Evolutionary conservation across 768 basidiomycete species (phyloP).

Genomic region (Trametes cubensis): DNA sequence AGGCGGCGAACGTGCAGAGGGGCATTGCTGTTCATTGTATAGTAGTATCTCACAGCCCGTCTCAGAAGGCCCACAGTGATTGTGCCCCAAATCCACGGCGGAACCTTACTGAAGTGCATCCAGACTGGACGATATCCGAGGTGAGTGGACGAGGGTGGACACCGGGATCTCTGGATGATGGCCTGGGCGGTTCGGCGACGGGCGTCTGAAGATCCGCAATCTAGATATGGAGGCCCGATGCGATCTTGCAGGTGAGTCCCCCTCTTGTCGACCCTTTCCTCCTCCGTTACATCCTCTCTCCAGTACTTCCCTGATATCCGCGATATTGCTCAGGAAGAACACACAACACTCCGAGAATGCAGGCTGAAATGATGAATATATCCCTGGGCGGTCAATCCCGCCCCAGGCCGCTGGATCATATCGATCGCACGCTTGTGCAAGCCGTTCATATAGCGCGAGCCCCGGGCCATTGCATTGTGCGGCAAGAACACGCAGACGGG

Average conservation of each 20-base stretch:
- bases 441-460: constrained; percentile 19
- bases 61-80: neutral
- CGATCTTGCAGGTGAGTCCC: constrained; percentile 6
- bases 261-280: constrained; percentile 3
- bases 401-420: constrained; percentile 8
- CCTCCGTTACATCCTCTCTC: neutral
- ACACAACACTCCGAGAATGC: neutral
- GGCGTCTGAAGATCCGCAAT: constrained; percentile 4
- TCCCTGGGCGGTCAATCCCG: neutral
- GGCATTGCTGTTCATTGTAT: neutral
- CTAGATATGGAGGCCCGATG: constrained; percentile 14
- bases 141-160: constrained; percentile 1
- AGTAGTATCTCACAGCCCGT: neutral
- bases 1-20: neutral
- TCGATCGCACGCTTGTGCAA: constrained; percentile 22
- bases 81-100: constrained; percentile 4
- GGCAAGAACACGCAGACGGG: constrained; percentile 22
- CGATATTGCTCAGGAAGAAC: neutral
- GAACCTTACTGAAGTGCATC: neutral
- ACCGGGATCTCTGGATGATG: neutral
- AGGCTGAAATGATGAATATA: neutral
- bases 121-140: neutral
- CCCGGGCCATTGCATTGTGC: constrained; percentile 15
- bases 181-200: constrained; percentile 2
- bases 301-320: neutral